These are phyloP conservation scores for Hypoxylon subgilvum DNA, from an alignment of 495 filamentous ascomycete species.

Conservation along the genomic window DNA sequence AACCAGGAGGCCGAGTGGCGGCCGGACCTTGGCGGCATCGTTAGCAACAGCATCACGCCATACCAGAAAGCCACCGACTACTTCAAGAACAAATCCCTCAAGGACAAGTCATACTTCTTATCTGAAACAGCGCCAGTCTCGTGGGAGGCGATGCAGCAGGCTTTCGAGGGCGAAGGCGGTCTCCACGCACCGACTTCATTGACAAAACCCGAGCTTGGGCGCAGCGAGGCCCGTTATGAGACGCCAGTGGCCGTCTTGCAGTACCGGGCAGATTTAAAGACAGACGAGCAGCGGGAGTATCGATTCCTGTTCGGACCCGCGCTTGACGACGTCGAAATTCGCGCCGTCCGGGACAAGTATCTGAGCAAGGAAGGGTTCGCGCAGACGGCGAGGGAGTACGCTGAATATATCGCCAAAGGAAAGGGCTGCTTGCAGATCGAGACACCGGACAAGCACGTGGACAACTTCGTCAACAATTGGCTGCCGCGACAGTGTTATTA, in stretches of 20 bases:
- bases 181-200: conserved; percentile 58
- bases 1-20: conserved; percentile 62
- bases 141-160: conserved; percentile 57
- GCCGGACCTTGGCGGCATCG: conserved; percentile 52
- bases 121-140: conserved; percentile 58
- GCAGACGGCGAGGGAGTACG: conserved; percentile 51
- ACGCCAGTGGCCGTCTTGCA: conserved; percentile 61
- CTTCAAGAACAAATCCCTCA: conserved; percentile 62
- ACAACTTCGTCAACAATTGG: conserved; percentile 67
- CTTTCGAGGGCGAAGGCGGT: conserved; percentile 63
- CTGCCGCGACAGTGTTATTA: conserved; percentile 63
- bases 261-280: conserved; percentile 52
- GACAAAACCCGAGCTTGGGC: conserved; percentile 42
- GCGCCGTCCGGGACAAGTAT: conserved; percentile 53
- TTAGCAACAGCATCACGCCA: conserved; percentile 58
- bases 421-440: conserved; percentile 58
- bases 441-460: conserved; percentile 60
- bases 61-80: conserved; percentile 63
- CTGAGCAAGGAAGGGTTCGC: conserved; percentile 58
- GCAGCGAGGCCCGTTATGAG: conserved; percentile 60
- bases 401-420: conserved; percentile 55
- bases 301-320: conserved; percentile 63
- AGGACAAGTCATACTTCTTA: conserved; percentile 64
- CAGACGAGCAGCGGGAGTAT: conserved; percentile 51
- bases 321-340: conserved; percentile 57